A percentile compares a stretch with the other conserved stretches of the same genome.
phyloP scores from a whole-genome alignment of 129 eudicot species.

The Escallonia rubra region DNA sequence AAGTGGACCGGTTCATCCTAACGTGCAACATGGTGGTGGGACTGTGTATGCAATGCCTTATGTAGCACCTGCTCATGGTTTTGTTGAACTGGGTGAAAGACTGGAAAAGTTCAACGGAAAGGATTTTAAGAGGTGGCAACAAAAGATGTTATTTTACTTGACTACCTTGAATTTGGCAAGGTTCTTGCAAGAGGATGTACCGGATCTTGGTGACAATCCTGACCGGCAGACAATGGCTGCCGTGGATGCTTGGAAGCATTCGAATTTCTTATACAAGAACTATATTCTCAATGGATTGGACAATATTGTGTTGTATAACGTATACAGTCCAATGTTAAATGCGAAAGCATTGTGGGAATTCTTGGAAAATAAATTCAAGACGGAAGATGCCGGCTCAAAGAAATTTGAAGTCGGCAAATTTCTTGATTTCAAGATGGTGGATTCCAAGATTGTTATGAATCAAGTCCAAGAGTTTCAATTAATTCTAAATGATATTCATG shows the following conservation, averaged over 20 bases:
- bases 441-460: not conserved
- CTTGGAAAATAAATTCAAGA: not conserved
- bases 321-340: not conserved
- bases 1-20: too few species aligned
- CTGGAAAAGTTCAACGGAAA: not conserved
- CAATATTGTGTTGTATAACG: not conserved
- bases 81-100: too few species aligned
- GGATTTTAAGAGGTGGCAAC: not conserved
- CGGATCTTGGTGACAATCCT: not conserved
- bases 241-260: not conserved
- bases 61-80: too few species aligned
- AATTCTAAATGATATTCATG: not conserved
- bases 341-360: not conserved
- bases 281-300: not conserved
- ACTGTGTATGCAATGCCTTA: too few species aligned
- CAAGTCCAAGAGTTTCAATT: not conserved
- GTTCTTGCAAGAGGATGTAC: not conserved
- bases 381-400: not conserved
- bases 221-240: not conserved
- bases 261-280: not conserved
- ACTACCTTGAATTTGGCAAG: not conserved
- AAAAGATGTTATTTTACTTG: slow-evolving; percentile 3
- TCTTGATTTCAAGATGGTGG: not conserved
- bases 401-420: not conserved
- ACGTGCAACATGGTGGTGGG: too few species aligned